phyloP scores from a whole-genome alignment of 2,329 filamentous ascomycete species.

The Penicillium concentricum region DNA sequence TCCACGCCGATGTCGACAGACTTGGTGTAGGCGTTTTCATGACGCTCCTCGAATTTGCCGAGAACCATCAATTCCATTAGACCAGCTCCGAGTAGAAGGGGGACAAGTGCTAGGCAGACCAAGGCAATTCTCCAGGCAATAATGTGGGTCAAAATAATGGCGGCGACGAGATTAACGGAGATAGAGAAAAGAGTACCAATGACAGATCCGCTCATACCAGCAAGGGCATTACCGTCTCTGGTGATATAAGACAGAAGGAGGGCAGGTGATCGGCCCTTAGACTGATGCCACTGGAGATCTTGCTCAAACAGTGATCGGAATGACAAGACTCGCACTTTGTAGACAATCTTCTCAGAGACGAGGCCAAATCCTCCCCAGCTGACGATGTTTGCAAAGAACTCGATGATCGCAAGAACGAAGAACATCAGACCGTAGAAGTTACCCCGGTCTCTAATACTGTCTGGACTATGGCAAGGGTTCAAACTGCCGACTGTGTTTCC shows the following conservation, averaged over 20 bases:
- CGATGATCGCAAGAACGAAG: slow-evolving; percentile 60
- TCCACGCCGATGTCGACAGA: slow-evolving; percentile 54
- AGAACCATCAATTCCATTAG: slow-evolving; percentile 66
- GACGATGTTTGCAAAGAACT: slow-evolving; percentile 61
- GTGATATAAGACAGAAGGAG: slow-evolving; percentile 67
- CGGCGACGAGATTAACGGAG: slow-evolving; percentile 64
- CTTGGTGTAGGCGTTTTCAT: slow-evolving; percentile 51
- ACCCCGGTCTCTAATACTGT: slow-evolving; percentile 51
- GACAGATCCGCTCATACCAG: slow-evolving; percentile 68
- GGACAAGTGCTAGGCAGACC: slow-evolving; percentile 67
- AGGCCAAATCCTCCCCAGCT: slow-evolving; percentile 60
- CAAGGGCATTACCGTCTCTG: slow-evolving; percentile 65
- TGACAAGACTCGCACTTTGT: slow-evolving; percentile 61
- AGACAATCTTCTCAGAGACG: slow-evolving; percentile 64
- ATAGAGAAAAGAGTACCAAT: slow-evolving; percentile 69
- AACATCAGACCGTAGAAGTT: slow-evolving; percentile 59
- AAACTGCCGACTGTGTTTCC: slow-evolving; percentile 60
- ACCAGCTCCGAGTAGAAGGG: slow-evolving; percentile 66
- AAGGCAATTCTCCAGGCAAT: slow-evolving; percentile 75
- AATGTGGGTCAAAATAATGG: slow-evolving; percentile 67
- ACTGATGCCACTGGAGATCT: slow-evolving; percentile 70
- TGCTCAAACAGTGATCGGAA: slow-evolving; percentile 66
- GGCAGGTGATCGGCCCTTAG: slow-evolving; percentile 60
- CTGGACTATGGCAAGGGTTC: slow-evolving; percentile 52
- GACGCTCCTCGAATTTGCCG: slow-evolving; percentile 57